These are phyloP conservation scores for Schizopora paradoxa DNA, from an alignment of 1,284 basidiomycete genomes.

Conservation along the genomic window DNA sequence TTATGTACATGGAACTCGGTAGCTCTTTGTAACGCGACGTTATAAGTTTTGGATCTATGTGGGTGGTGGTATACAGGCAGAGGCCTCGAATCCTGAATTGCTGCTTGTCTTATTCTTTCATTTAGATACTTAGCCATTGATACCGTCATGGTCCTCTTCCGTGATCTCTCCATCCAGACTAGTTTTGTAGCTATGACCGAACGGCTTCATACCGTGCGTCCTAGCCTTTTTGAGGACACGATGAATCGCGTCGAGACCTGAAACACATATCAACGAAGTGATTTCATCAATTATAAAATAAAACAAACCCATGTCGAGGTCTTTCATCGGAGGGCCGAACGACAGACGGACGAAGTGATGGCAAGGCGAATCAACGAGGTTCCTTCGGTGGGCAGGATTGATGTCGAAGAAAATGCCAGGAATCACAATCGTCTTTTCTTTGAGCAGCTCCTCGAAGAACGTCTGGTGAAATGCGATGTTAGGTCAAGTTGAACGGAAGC, in stretches of 20 bases:
- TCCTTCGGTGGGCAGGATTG: slow-evolving; percentile 77
- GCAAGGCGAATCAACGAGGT: slow-evolving; percentile 88
- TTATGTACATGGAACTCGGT: too few species aligned
- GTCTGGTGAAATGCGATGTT: slow-evolving; percentile 39
- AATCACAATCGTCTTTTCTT: slow-evolving; percentile 86
- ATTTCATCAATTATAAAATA: too few species aligned
- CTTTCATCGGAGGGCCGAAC: slow-evolving; percentile 82
- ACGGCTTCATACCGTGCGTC: slow-evolving; percentile 50
- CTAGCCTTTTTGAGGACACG: slow-evolving; percentile 70
- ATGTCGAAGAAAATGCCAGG: slow-evolving; percentile 91
- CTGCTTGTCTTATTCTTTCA: too few species aligned
- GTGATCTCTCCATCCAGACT: slow-evolving; percentile 47
- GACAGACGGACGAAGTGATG: slow-evolving; percentile 84
- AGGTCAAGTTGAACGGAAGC: background rate
- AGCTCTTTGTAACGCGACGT: too few species aligned
- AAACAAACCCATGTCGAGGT: slow-evolving; percentile 72
- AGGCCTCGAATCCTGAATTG: too few species aligned
- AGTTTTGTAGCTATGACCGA: slow-evolving; percentile 67
- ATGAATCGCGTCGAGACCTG: slow-evolving; percentile 81
- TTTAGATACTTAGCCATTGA: too few species aligned
- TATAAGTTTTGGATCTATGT: too few species aligned
- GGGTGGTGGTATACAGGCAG: too few species aligned
- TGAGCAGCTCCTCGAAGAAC: slow-evolving; percentile 93
- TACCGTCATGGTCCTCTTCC: too few species aligned
- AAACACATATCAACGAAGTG: too few species aligned